phyloP scores from a whole-genome alignment of 2,329 filamentous ascomycete species.

The Clathrospora elynae region DNA sequence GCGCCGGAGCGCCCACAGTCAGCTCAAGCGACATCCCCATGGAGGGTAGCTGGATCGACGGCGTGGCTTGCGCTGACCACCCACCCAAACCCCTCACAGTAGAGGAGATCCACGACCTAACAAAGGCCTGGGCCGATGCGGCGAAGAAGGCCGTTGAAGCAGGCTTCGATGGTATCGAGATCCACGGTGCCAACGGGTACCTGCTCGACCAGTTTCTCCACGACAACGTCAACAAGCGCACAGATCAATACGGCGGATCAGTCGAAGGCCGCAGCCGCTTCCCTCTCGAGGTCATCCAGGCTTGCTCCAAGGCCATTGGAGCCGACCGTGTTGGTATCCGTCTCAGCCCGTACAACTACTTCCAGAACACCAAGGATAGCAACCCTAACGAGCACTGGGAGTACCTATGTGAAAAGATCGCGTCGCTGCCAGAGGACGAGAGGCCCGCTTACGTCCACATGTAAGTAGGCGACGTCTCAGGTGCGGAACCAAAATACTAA shows the following conservation, averaged over 20 bases:
- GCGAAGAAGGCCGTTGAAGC: slow-evolving; percentile 46
- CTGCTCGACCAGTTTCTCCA: slow-evolving; percentile 60
- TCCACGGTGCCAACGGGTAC: slow-evolving; percentile 51
- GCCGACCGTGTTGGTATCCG: slow-evolving; percentile 42
- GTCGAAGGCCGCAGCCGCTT: slow-evolving; percentile 62
- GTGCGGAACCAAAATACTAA: slow-evolving; percentile 8
- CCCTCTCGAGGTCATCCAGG: slow-evolving; percentile 58
- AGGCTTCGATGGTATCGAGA: slow-evolving; percentile 50
- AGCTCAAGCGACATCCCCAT: slow-evolving; percentile 51
- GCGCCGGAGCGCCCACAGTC: slow-evolving; percentile 45
- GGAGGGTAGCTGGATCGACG: slow-evolving; percentile 48
- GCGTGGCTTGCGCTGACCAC: slow-evolving; percentile 44
- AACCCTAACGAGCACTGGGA: slow-evolving; percentile 55
- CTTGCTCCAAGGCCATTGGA: slow-evolving; percentile 42
- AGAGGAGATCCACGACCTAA: slow-evolving; percentile 48
- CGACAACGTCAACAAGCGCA: slow-evolving; percentile 56
- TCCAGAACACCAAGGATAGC: slow-evolving; percentile 51
- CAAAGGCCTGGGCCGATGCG: slow-evolving; percentile 49
- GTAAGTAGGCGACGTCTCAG: slow-evolving; percentile 21
- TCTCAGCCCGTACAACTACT: slow-evolving; percentile 45
- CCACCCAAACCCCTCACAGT: slow-evolving; percentile 45
- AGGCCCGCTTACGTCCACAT: slow-evolving; percentile 45
- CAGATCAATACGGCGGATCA: slow-evolving; percentile 58
- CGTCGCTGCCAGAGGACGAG: slow-evolving; percentile 35
- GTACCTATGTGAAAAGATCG: slow-evolving; percentile 52